Conservation (phyloP, 164 flowering plant species). For the Brasenia schreberi region DNA sequence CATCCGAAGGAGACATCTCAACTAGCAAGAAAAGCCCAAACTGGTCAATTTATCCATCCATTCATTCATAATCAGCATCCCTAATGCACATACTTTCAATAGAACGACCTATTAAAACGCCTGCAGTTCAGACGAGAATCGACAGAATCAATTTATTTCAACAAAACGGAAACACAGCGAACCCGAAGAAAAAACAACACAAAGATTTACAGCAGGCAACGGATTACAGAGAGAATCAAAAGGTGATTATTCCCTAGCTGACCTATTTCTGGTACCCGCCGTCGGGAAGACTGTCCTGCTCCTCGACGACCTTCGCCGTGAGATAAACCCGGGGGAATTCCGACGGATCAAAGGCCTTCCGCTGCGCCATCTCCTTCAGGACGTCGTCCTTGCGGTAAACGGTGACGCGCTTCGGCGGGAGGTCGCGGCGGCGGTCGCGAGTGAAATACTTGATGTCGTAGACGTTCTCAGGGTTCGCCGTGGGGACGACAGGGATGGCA, state of each 20-base stretch:
- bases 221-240: background rate
- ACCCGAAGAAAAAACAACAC: background rate
- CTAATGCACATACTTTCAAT: background rate
- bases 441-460: slow-evolving; percentile 72
- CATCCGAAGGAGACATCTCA: no score
- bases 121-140: background rate
- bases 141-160: background rate
- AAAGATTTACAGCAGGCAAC: background rate
- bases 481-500: slow-evolving; percentile 34
- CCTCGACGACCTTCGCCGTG: slow-evolving; percentile 30
- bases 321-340: slow-evolving; percentile 60
- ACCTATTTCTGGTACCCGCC: slow-evolving; percentile 69
- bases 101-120: background rate
- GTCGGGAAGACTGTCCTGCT: slow-evolving; percentile 51
- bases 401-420: slow-evolving; percentile 55
- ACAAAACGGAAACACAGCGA: background rate
- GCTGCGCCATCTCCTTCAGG: slow-evolving; percentile 46
- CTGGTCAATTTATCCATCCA: background rate
- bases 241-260: background rate
- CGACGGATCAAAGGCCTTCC: slow-evolving; percentile 32
- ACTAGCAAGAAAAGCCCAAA: no score
- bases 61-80: background rate
- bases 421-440: slow-evolving; percentile 75
- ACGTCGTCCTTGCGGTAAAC: slow-evolving; percentile 56
- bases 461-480: slow-evolving; percentile 65